Conservation (phyloP, 1,139 yeast species). For the Sugiyamaella japonica region DNA sequence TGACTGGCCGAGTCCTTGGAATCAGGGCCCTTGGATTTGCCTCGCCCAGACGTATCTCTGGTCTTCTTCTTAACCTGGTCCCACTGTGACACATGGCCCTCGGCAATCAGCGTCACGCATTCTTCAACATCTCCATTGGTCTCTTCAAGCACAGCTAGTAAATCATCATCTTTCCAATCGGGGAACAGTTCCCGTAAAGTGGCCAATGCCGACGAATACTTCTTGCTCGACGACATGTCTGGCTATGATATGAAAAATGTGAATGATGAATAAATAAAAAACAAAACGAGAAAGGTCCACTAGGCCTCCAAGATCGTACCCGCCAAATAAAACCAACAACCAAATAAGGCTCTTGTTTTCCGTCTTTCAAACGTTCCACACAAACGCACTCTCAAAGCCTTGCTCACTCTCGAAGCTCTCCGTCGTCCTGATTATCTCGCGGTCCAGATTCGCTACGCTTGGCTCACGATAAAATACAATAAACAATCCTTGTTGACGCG, state of each 20-base stretch:
- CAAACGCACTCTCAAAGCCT: neutral
- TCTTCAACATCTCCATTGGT: slow-evolving; percentile 70
- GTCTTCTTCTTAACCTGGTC: slow-evolving; percentile 61
- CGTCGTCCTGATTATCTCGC: neutral
- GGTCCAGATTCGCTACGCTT: too few relatives aligned
- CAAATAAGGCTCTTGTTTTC: neutral
- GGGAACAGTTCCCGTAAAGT: slow-evolving; percentile 85
- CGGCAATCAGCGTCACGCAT: slow-evolving; percentile 83
- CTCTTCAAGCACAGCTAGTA: slow-evolving; percentile 72
- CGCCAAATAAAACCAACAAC: too few relatives aligned
- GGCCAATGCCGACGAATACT: slow-evolving; percentile 47
- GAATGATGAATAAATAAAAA: neutral
- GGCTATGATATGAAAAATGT: neutral
- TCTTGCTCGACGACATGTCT: slow-evolving; percentile 32
- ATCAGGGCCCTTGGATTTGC: slow-evolving; percentile 19
- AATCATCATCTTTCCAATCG: slow-evolving; percentile 89
- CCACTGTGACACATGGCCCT: slow-evolving; percentile 62
- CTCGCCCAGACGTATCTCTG: slow-evolving; percentile 37
- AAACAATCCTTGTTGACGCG: neutral
- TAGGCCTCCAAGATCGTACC: neutral
- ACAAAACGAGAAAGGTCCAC: neutral
- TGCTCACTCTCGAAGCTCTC: too few relatives aligned
- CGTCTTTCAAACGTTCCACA: neutral
- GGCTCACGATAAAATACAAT: neutral
- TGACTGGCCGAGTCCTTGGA: slow-evolving; percentile 13